Evolutionary conservation across 2,329 filamentous ascomycete species (phyloP).

Genomic region (Madurella fahalii): DNA sequence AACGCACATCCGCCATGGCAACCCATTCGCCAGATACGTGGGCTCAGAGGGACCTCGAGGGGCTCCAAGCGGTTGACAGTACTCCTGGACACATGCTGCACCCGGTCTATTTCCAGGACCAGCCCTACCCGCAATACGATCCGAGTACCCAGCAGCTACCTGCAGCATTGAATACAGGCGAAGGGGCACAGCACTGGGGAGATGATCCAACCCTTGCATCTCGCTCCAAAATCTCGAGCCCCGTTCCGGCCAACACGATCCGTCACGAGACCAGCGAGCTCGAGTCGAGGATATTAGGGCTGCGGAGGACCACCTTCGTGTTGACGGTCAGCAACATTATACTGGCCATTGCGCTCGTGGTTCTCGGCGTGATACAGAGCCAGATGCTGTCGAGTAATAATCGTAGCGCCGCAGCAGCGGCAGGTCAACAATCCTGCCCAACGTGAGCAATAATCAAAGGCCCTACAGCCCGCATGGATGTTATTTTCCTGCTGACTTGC

Average conservation of each 20-base stretch:
- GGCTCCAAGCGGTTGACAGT: not conserved
- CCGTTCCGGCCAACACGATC: not conserved
- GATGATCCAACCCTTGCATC: no score
- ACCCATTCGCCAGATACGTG: not conserved
- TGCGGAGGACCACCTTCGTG: conserved; percentile 8
- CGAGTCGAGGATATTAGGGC: conserved; percentile 1
- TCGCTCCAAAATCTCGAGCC: no score
- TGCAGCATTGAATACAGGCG: no score
- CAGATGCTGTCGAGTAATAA: not conserved
- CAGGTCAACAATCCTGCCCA: not conserved
- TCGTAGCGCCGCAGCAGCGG: not conserved
- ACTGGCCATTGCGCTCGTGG: conserved; percentile 5
- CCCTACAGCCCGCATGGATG: not conserved
- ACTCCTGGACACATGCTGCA: not conserved
- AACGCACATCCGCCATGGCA: not conserved
- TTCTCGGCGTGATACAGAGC: conserved; percentile 10
- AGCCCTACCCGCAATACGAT: not conserved
- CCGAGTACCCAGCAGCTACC: not conserved
- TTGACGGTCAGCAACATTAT: conserved; percentile 9
- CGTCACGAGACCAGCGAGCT: not conserved
- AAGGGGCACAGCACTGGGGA: no score
- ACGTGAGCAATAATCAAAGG: not conserved
- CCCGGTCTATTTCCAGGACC: not conserved
- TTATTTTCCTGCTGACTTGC: no score
- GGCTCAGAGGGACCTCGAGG: conserved; percentile 2